Percentiles rank a stretch among this genome's conserved stretches.
Evolutionary conservation across 768 basidiomycete genomes (phyloP).

Genomic region (Lentinula sp.): DNA sequence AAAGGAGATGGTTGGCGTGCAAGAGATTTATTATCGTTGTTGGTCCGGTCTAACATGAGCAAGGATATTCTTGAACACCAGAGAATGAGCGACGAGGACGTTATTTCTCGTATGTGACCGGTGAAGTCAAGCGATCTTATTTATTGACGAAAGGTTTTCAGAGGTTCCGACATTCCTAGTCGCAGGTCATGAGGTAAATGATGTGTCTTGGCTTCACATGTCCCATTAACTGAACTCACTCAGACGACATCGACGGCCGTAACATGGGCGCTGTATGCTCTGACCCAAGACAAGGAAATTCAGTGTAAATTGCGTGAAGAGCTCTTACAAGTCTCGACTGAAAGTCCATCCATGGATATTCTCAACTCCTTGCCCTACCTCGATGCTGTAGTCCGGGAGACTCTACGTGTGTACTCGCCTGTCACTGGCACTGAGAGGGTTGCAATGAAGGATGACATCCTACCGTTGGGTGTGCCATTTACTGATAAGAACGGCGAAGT

Average conservation of each 20-base stretch:
- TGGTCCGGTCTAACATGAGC: conserved; percentile 47
- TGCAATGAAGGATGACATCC: conserved; percentile 45
- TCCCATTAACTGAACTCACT: conserved; percentile 24
- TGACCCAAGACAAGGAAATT: conserved; percentile 39
- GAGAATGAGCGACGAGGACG: conserved; percentile 41
- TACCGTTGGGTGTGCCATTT: conserved; percentile 43
- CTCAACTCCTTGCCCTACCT: conserved; percentile 64
- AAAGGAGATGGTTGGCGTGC: conserved; percentile 18
- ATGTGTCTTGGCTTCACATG: conserved; percentile 10
- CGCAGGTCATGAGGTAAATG: conserved; percentile 24
- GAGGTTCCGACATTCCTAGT: conserved; percentile 36
- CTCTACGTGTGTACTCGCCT: conserved; percentile 49
- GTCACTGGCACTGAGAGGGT: conserved; percentile 37
- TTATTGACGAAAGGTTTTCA: neutral
- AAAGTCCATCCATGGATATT: conserved; percentile 65
- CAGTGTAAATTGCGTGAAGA: conserved; percentile 59
- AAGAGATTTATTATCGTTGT: conserved; percentile 40
- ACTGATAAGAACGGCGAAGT: conserved; percentile 36
- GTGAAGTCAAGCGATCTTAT: neutral
- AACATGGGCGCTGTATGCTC: conserved; percentile 55
- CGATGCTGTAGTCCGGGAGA: conserved; percentile 59
- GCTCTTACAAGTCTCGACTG: conserved; percentile 41
- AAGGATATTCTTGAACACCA: conserved; percentile 37
- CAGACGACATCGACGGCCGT: conserved; percentile 34
- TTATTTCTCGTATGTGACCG: conserved; percentile 20